Conservation (phyloP, 1,139 yeast genomes). For the Lodderomyces orthopsilosis region DNA sequence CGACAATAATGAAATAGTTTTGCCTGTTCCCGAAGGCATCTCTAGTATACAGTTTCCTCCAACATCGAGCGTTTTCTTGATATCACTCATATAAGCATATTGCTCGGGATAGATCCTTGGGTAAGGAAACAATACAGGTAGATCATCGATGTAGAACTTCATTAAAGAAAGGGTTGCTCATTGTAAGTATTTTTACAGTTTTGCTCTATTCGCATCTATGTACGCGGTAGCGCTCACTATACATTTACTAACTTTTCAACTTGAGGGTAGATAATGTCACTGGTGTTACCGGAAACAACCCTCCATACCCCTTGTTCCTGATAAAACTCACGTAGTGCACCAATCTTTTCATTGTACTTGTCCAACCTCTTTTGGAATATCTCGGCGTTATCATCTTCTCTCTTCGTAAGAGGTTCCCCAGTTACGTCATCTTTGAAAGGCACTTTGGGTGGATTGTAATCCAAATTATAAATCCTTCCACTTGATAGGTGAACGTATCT, state of each 20-base stretch:
- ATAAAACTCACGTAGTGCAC: slow-evolving; percentile 67
- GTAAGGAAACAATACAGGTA: slow-evolving; percentile 95
- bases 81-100: slow-evolving; percentile 95
- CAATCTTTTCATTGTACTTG: slow-evolving; percentile 56
- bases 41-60: slow-evolving; percentile 98
- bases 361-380: slow-evolving; percentile 68
- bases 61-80: slow-evolving; percentile 87
- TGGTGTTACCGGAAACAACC: slow-evolving; percentile 69
- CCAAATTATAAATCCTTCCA: slow-evolving; percentile 81
- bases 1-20: slow-evolving; percentile 87
- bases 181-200: neutral
- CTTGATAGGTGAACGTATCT: slow-evolving; percentile 83
- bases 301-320: slow-evolving; percentile 48
- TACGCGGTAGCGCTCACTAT: slow-evolving; percentile 17
- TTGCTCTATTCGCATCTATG: neutral
- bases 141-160: slow-evolving; percentile 88
- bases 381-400: slow-evolving; percentile 75
- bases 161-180: slow-evolving; percentile 16
- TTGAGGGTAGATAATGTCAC: slow-evolving; percentile 81
- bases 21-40: slow-evolving; percentile 99
- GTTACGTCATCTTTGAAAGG: slow-evolving; percentile 84
- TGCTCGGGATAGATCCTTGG: slow-evolving; percentile 98
- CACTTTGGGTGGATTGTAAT: slow-evolving; percentile 84
- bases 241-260: slow-evolving; percentile 33
- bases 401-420: slow-evolving; percentile 76